Evolutionary conservation across 306 rosid genomes (phyloP), one percentile per base, ranked within the genome.

Genomic region (Cicer judaicum): DNA sequence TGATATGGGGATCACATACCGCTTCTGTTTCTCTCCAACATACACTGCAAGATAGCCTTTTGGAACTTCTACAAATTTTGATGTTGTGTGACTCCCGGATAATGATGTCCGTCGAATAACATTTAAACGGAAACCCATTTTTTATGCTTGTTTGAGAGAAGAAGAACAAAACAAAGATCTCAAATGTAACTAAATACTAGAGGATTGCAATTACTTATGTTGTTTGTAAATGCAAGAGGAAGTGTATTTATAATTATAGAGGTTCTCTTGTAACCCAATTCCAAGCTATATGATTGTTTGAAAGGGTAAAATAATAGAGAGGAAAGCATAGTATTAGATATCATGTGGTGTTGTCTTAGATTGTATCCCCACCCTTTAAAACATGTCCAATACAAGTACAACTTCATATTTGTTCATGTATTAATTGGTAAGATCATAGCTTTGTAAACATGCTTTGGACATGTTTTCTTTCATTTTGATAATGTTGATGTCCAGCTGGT

Each of bases 381-480:
- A 63, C 8, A n/a, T 39, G 44, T 16, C 64, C 73, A 50, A 49
- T 48, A 40, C 11, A 16, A 39, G 9, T 10, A 7, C 14, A 69
- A 68, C 8, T 2, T 6, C 16, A 7, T 60, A 60, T 3, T 36
- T 16, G 29, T 63, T 62, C 34, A 24, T 55, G 24, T 36, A 55
- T 79, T 73, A 66, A 64, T 13, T 10, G 34, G 8, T 16, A 15
- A 29, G 46, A 38, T 72, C 62, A 43, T 36, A 73, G 16, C 56
- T 68, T 21, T 34, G 38, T 18, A 21, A 73, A 70, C 83, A 73
- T 78, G 70, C 42, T 54, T 21, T 29, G 43, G 64, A 57, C 78
- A 79, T 78, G 74, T 64, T 40, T 29, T 34, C 24, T 42, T 34
- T 34, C 12, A 74, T 10, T n/a, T n/a, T 76, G 76, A 18, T 12